These are phyloP conservation scores for Pterulicium gracile DNA, from an alignment of 1,284 basidiomycete species.

Conservation along the genomic window DNA sequence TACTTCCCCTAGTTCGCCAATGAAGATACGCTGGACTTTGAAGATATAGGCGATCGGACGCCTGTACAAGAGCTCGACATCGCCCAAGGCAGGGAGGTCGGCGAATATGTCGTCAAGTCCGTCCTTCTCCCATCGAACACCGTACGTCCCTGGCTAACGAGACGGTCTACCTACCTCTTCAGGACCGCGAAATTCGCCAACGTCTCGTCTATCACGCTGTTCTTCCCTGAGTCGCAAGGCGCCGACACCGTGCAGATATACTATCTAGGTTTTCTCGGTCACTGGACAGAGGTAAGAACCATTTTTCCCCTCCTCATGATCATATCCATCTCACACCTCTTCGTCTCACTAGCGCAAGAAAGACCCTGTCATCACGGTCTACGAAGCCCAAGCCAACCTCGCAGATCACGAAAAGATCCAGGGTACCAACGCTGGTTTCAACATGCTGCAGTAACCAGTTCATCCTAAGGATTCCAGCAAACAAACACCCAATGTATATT, in stretches of 20 bases:
- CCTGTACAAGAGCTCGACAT: constrained; percentile 63
- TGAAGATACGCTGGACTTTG: constrained; percentile 62
- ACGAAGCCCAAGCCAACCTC: constrained; percentile 69
- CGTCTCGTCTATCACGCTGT: constrained; percentile 59
- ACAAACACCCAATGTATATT: too few species aligned
- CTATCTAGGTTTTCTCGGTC: constrained; percentile 72
- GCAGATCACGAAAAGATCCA: constrained; percentile 75
- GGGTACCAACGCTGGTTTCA: constrained; percentile 52
- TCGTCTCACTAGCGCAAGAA: constrained; percentile 40
- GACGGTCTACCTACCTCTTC: constrained; percentile 2
- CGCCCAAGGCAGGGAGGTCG: constrained; percentile 56
- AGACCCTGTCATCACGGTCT: constrained; percentile 64
- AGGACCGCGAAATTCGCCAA: constrained; percentile 74
- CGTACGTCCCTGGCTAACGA: not conserved
- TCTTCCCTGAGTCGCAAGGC: constrained; percentile 65
- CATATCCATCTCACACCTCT: not conserved
- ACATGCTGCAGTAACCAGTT: constrained; percentile 21
- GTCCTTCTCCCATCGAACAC: constrained; percentile 9
- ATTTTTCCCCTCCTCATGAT: not conserved
- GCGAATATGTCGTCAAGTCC: constrained; percentile 66
- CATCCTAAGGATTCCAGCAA: too few species aligned
- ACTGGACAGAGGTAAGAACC: constrained; percentile 51
- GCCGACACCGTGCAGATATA: constrained; percentile 60
- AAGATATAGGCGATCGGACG: constrained; percentile 47
- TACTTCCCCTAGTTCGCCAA: constrained; percentile 49